Percentiles rank a stretch among this genome's conserved stretches.
These are phyloP conservation scores for Selaginella moellendorffii DNA, from an alignment of 75 land plant species.

Conservation along the genomic window DNA sequence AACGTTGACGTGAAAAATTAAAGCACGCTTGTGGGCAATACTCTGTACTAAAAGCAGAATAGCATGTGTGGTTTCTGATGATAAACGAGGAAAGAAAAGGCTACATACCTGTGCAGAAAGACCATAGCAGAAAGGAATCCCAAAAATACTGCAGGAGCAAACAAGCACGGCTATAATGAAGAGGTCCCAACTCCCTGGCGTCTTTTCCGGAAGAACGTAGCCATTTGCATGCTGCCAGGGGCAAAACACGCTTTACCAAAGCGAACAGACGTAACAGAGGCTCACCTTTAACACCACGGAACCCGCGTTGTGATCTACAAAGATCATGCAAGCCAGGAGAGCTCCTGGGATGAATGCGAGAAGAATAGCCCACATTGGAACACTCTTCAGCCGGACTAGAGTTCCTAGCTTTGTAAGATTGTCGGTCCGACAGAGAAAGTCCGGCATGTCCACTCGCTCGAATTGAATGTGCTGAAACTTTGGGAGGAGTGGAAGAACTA, in stretches of 20 bases:
- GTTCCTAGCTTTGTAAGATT: slow-evolving; percentile 13
- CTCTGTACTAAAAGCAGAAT: not conserved
- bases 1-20: slow-evolving; percentile 1
- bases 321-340: slow-evolving; percentile 16
- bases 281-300: slow-evolving; percentile 15
- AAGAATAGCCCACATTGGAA: slow-evolving; percentile 21
- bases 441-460: slow-evolving; percentile 18
- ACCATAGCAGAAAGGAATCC: slow-evolving; percentile 18
- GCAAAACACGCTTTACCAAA: too few relatives aligned
- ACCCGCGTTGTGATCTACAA: slow-evolving; percentile 20
- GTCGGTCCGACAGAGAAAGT: slow-evolving; percentile 12
- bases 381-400: slow-evolving; percentile 10
- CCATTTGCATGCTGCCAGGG: slow-evolving; percentile 6
- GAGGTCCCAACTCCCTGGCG: slow-evolving; percentile 16
- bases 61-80: not conserved
- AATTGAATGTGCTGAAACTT: slow-evolving; percentile 11
- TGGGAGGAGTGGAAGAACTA: slow-evolving; percentile 11
- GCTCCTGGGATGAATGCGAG: slow-evolving; percentile 18
- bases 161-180: slow-evolving; percentile 13
- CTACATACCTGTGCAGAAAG: slow-evolving; percentile 13
- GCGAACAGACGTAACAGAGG: too few relatives aligned
- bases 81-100: slow-evolving; percentile 5
- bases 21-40: slow-evolving; percentile 9
- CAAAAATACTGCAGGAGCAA: slow-evolving; percentile 14
- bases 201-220: not conserved